phyloP scores from a whole-genome alignment of 257 asterid species.

The Ilex aquifolium region DNA sequence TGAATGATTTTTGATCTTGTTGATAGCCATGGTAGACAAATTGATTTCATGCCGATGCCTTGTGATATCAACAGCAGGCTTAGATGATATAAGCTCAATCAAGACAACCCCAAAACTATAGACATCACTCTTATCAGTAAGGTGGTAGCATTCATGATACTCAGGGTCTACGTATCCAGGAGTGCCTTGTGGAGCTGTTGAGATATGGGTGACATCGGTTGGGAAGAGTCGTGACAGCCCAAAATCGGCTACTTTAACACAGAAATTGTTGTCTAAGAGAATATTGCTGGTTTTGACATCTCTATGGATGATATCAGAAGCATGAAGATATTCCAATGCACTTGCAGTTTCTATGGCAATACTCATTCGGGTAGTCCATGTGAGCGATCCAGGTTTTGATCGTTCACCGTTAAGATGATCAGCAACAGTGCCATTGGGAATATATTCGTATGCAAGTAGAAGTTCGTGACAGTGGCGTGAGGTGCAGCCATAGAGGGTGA shows the following conservation, averaged over 20 bases:
- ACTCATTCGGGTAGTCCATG: slow-evolving; percentile 25
- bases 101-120: slow-evolving; percentile 35
- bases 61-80: slow-evolving; percentile 22
- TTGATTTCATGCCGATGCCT: slow-evolving; percentile 28
- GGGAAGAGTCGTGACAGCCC: slow-evolving; percentile 33
- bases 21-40: slow-evolving; percentile 25
- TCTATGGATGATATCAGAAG: slow-evolving; percentile 29
- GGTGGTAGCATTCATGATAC: slow-evolving; percentile 27
- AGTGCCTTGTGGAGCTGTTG: slow-evolving; percentile 36
- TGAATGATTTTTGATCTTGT: slow-evolving; percentile 17
- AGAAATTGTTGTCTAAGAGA: slow-evolving; percentile 23
- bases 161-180: slow-evolving; percentile 36
- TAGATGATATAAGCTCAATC: slow-evolving; percentile 34
- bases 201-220: slow-evolving; percentile 20
- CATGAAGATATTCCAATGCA: slow-evolving; percentile 31
- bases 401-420: slow-evolving; percentile 30
- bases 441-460: slow-evolving; percentile 31
- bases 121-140: slow-evolving; percentile 32
- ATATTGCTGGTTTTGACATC: slow-evolving; percentile 30
- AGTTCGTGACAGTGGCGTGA: slow-evolving; percentile 14
- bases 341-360: slow-evolving; percentile 26
- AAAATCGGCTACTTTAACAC: slow-evolving; percentile 31
- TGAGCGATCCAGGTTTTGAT: not conserved
- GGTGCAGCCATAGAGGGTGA: slow-evolving; percentile 37
- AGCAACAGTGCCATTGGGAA: slow-evolving; percentile 31